Base-by-base conservation (phyloP, 331 rosid species). In the Saraca asoca region DNA sequence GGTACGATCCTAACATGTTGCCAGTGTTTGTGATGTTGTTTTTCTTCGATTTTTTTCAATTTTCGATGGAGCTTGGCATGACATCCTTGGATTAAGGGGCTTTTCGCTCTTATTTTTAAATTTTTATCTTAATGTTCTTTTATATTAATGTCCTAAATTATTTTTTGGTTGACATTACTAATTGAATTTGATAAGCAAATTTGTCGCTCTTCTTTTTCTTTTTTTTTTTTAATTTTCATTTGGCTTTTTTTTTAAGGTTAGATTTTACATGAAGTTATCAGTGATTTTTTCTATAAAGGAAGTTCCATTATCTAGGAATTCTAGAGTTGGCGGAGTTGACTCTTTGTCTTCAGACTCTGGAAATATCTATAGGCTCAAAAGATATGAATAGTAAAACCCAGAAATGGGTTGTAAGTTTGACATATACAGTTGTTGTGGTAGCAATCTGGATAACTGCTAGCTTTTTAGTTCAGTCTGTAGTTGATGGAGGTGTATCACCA, bases 371-470 rank as follows among this genome's bases (percentile, higher is more conserved):
- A 76, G 67, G n/a, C 64, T 63, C 67, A 70, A 82, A 24, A 24
- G 31, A 58, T 50, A 82, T 70, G 90, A 76, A 50, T 41, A 80
- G 70, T 78, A 74, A 90, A 80, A 45, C 72, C 49, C 78, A 91
- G 95, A 90, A 77, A 79, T 93, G 98, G 97, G 71, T 34, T 72
- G 45, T 87, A 24, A 97, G 98, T 68, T 81, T 93, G 86, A 49
- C 64, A 45, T 93, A 88, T 59, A 88, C 90, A 72, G 48, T 88
- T 75, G 77, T 87, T 11, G 98, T 94, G 71, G 97, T 96, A 39
- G 76, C 88, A 12, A 94, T 94, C 51, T 94, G 98, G 98, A 90
- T 94, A 81, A 95, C 98, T 82, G 98, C 98, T 37, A 90, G 98
- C 73, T 90, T 86, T 77, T 96, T 93, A 50, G 98, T 94, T 41